These are phyloP conservation scores for Fusarium chuoi DNA, from an alignment of 2,329 filamentous ascomycete genomes.

Conservation along the genomic window DNA sequence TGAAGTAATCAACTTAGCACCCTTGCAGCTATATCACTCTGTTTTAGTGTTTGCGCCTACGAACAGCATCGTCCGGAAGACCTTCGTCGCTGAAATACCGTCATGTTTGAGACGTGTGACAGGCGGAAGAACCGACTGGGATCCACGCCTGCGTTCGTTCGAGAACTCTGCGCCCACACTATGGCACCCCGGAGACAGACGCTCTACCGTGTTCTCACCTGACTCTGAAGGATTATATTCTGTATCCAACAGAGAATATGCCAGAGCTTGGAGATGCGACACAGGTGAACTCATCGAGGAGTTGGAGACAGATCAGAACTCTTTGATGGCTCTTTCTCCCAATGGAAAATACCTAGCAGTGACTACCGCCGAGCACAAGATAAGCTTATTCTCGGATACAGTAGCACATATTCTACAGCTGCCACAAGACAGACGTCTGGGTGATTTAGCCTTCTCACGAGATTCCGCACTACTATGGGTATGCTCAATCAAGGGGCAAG, in stretches of 20 bases:
- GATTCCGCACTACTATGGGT: neutral
- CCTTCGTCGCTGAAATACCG: neutral
- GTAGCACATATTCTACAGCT: neutral
- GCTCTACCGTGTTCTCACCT: neutral
- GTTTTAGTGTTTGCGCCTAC: neutral
- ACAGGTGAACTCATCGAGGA: neutral
- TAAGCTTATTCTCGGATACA: neutral
- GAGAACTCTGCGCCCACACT: rapidly evolving
- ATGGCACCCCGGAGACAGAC: rapidly evolving
- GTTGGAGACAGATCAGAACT: rapidly evolving
- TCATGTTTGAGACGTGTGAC: rapidly evolving
- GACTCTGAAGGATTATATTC: neutral
- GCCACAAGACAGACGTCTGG: rapidly evolving
- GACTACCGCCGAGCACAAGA: neutral
- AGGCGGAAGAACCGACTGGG: neutral
- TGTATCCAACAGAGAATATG: rapidly evolving
- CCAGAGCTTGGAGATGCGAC: neutral
- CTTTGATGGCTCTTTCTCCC: neutral
- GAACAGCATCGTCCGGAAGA: neutral
- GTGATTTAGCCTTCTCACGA: neutral
- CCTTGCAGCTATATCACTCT: neutral
- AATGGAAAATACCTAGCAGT: neutral
- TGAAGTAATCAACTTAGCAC: neutral
- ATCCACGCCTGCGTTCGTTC: neutral
- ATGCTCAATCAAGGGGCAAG: neutral